Conservation (phyloP, 164 flowering plant genomes). For the Macadamia integrifolia region DNA sequence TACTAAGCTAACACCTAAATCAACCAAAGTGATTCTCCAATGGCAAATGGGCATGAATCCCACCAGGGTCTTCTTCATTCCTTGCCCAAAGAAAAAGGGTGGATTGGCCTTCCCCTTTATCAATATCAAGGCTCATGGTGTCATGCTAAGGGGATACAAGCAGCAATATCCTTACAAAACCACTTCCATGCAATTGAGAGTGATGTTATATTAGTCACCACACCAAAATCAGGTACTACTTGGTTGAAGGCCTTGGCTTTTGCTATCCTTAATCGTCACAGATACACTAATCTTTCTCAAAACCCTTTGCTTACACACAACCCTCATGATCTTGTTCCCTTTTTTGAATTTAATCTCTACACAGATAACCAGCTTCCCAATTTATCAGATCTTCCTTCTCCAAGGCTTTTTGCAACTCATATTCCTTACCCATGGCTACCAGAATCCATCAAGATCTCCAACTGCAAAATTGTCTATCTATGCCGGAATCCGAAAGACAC, state of each 20-base stretch:
- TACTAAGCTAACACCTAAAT: background rate
- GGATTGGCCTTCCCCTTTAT: background rate
- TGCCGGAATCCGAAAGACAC: conserved; percentile 22
- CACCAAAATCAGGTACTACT: conserved; percentile 39
- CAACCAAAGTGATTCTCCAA: background rate
- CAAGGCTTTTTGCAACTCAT: conserved; percentile 14
- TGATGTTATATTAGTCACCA: conserved; percentile 21
- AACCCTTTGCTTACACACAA: conserved; percentile 14
- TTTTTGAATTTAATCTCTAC: conserved; percentile 5
- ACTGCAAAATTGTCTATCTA: conserved; percentile 12
- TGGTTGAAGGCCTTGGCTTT: conserved; percentile 33
- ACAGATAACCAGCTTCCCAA: background rate
- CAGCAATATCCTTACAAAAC: conserved; percentile 14
- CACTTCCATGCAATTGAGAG: conserved; percentile 27
- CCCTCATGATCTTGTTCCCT: conserved; percentile 20
- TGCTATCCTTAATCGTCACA: conserved; percentile 19
- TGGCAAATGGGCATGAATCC: background rate
- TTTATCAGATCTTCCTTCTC: background rate
- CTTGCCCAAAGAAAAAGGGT: conserved; percentile 8
- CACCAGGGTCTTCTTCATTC: background rate
- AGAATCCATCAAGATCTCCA: background rate
- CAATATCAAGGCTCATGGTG: conserved; percentile 17
- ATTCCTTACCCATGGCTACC: conserved; percentile 13
- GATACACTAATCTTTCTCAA: background rate
- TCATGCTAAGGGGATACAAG: background rate